phyloP scores from a whole-genome alignment of 2,329 filamentous ascomycete genomes.

The Ilyonectria sp. region DNA sequence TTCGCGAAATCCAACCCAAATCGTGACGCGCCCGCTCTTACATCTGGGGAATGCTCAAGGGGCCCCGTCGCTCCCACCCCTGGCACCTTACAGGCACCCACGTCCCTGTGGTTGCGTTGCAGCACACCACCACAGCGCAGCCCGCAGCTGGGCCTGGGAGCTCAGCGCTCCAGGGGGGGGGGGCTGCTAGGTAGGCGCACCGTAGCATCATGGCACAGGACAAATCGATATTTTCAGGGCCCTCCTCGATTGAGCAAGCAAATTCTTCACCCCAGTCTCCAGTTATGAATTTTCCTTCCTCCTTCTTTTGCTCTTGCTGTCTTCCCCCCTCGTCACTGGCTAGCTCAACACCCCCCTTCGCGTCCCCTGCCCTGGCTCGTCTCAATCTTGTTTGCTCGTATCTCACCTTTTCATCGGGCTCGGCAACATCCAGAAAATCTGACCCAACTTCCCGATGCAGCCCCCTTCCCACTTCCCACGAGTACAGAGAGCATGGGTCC shows the following conservation, averaged over 20 bases:
- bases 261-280: conserved; percentile 1
- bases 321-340: conserved; percentile 5
- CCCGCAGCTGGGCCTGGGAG: conserved; percentile 21
- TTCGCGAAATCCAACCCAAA: conserved; percentile 15
- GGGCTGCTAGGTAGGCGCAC: neutral
- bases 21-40: conserved; percentile 24
- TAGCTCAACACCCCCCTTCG: conserved; percentile 1
- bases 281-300: neutral
- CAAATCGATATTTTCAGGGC: conserved; percentile 13
- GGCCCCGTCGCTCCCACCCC: conserved; percentile 15
- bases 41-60: conserved; percentile 48
- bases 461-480: conserved; percentile 30
- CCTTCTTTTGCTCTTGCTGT: conserved; percentile 4
- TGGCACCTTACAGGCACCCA: conserved; percentile 8
- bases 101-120: conserved; percentile 12
- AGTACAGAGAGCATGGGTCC: conserved; percentile 27
- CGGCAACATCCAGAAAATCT: conserved; percentile 30
- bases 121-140: conserved; percentile 10
- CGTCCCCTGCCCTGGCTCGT: conserved; percentile 3
- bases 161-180: neutral
- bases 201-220: neutral
- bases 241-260: neutral
- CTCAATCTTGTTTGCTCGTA: conserved; percentile 29
- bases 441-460: conserved; percentile 39
- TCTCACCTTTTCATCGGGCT: conserved; percentile 31